Evolutionary conservation across 305 asterid species (phyloP), one percentile per base, ranked within the genome.

Genomic region (Lippia alba): DNA sequence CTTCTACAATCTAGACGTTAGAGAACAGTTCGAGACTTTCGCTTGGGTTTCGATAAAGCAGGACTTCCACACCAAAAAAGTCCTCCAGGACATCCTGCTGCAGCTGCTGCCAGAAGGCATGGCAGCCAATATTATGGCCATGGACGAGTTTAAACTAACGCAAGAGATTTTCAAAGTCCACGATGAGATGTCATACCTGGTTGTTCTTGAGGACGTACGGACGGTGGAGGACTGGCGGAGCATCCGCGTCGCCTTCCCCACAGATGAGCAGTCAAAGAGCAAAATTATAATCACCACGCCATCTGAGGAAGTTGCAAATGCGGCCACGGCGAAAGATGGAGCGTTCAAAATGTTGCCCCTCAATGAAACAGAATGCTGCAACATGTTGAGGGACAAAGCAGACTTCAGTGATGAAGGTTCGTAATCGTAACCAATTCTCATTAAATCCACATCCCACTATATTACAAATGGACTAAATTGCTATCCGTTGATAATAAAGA

Each of bases 191-290:
- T 30, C 0, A 2, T 73, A 56, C 49, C 51, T 78, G 48, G 4
- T 78, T 34, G 76, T 78, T 51, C 40, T 78, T 24, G 78, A 78
- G 3, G 72, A 69, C 60, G 1, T 78, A 2, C 4, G 36, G 56
- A 8, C 6, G 8, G 41, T 65, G 0, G 0, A 4, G 2, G 58
- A 51, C 34, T 78, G 76, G 78, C 32, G 16, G 0, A 9, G 7
- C 49, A 14, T 68, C 54, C 19, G 30, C 41, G 0, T 0, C 9
- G 40, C 40, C 12, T 48, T 64, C 15, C 41, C 68, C 10, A 24
- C 30, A 24, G 3, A 1, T 24, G 30, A 24, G 30, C 30, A 24
- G 30, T 24, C 30, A 24, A 24, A 24, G 30, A 24, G 41, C 41
- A 36, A 36, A 36, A 8, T 36, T 36, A 3, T 36, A 0, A 36